phyloP scores from a whole-genome alignment of 164 flowering plant genomes.

The Magnolia changhungtana region DNA sequence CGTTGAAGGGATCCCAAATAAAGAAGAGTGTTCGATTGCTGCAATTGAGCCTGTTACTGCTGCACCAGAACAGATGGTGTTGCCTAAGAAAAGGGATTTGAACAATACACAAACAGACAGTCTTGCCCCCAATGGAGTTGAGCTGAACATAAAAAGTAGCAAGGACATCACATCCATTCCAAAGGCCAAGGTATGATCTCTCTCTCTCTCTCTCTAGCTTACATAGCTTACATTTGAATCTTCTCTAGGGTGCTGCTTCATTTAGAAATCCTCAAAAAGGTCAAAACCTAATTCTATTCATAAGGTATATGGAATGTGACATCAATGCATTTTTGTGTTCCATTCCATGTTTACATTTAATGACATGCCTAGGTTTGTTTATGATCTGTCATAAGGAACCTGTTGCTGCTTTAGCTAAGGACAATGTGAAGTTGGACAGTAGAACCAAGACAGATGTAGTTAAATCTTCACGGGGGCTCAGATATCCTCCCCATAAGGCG shows the following conservation, averaged over 20 bases:
- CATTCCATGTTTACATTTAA: neutral
- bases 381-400: constrained; percentile 8
- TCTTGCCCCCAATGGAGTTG: neutral
- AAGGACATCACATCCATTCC: constrained; percentile 6
- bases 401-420: constrained; percentile 6
- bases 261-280: too few relatives aligned
- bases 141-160: constrained; percentile 1
- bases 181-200: constrained; percentile 7
- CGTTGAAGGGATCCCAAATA: neutral
- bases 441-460: constrained; percentile 6
- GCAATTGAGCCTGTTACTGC: constrained; percentile 3
- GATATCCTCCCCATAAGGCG: neutral
- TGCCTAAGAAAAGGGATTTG: neutral
- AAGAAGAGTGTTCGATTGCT: neutral
- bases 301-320: neutral
- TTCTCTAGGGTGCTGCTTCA: neutral
- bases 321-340: neutral
- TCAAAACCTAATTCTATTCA: neutral
- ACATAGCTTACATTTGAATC: neutral
- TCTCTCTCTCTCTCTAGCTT: neutral
- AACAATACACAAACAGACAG: neutral
- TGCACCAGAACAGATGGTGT: neutral
- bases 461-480: constrained; percentile 8
- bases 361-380: neutral
- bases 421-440: constrained; percentile 5